phyloP scores from a whole-genome alignment of 1,284 basidiomycete species.

The Melampsora americana region DNA sequence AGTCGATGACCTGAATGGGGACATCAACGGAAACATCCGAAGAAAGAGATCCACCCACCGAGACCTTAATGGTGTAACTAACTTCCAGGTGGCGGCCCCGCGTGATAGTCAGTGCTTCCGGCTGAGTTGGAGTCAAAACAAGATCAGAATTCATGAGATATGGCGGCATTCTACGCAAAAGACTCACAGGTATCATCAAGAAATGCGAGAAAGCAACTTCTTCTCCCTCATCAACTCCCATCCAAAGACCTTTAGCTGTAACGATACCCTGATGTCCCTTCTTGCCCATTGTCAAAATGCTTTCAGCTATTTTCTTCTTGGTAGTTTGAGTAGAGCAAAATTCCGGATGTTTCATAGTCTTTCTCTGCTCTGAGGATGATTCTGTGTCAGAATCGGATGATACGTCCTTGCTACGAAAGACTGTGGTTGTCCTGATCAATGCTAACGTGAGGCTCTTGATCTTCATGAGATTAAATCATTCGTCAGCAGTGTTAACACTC shows the following conservation, averaged over 20 bases:
- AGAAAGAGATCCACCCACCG: constrained; percentile 64
- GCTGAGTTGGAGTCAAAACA: constrained; percentile 55
- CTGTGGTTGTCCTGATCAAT: constrained; percentile 69
- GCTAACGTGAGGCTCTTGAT: constrained; percentile 65
- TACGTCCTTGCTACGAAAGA: constrained; percentile 60
- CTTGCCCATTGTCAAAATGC: constrained; percentile 66
- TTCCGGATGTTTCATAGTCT: constrained; percentile 55
- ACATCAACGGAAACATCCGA: constrained; percentile 67
- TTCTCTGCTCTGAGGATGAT: neutral
- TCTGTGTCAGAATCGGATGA: neutral
- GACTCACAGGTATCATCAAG: constrained; percentile 69
- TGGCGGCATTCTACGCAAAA: neutral
- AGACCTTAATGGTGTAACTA: constrained; percentile 70
- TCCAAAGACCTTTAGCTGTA: constrained; percentile 83
- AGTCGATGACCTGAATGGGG: constrained; percentile 71
- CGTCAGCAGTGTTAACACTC: constrained; percentile 43
- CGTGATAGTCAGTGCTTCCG: constrained; percentile 70
- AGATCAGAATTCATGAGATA: neutral
- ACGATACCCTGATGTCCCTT: constrained; percentile 66
- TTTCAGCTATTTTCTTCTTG: constrained; percentile 67
- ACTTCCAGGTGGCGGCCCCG: constrained; percentile 75
- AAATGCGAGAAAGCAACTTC: constrained; percentile 64
- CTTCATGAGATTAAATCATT: constrained; percentile 56
- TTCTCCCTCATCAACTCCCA: constrained; percentile 68
- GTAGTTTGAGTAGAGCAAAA: constrained; percentile 56